A percentile compares a stretch with the other conserved stretches of the same genome.
Evolutionary conservation across 257 asterid genomes (phyloP).

Genomic region (Solanum ossicruentum): DNA sequence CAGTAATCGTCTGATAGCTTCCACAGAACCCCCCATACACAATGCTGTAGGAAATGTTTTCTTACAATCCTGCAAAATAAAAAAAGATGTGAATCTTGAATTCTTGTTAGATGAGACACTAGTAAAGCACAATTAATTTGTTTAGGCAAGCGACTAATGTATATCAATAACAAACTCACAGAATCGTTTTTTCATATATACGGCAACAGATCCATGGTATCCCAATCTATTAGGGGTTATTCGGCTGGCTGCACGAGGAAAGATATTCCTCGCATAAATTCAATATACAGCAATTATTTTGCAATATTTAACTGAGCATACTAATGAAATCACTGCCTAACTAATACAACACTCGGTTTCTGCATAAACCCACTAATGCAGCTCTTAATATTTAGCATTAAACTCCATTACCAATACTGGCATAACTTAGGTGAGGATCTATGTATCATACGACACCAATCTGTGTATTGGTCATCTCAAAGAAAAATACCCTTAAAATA

Average conservation of each 20-base stretch:
- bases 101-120: neutral
- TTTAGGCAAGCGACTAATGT: neutral
- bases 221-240: neutral
- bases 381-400: neutral
- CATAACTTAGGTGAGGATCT: neutral
- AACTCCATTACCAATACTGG: neutral
- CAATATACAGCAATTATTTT: neutral
- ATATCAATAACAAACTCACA: neutral
- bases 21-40: constrained; percentile 84
- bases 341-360: neutral
- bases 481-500: neutral
- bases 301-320: neutral
- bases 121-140: neutral
- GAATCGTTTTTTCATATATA: neutral
- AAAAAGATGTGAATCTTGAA: neutral
- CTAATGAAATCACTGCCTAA: neutral
- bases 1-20: constrained; percentile 69
- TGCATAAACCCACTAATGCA: neutral
- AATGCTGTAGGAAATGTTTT: constrained; percentile 68
- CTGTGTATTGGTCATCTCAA: neutral
- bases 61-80: constrained; percentile 65
- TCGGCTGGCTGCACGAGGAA: neutral
- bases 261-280: neutral
- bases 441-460: neutral
- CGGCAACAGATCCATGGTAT: neutral